Percentiles rank a stretch among this genome's conserved stretches.
Evolutionary conservation across 768 basidiomycete genomes (phyloP).

Genomic region (Leccinum subtestaceum): DNA sequence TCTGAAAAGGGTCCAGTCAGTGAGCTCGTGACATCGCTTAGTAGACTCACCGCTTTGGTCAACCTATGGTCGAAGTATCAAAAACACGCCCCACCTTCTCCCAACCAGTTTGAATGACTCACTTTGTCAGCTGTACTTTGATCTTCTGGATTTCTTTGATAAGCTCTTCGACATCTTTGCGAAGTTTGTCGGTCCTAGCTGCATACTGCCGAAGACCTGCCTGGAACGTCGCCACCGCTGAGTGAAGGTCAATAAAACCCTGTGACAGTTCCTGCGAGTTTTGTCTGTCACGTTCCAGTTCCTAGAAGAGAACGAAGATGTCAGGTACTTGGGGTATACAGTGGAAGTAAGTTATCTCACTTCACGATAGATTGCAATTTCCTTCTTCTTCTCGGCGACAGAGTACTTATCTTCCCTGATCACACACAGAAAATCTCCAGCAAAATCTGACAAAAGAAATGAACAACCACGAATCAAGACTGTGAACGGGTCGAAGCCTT

Average conservation of each 20-base stretch:
- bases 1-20: background rate
- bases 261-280: background rate
- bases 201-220: background rate
- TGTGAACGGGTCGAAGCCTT: background rate
- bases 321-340: background rate
- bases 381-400: background rate
- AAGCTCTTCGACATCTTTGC: background rate
- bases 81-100: background rate
- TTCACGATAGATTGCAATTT: background rate
- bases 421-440: background rate
- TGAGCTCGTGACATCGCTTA: background rate
- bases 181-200: background rate
- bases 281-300: background rate
- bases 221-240: background rate
- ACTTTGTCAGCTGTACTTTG: background rate
- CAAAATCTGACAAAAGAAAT: background rate
- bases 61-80: background rate
- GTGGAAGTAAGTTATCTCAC: background rate
- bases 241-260: background rate
- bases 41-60: background rate
- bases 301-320: background rate
- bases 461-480: background rate
- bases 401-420: background rate
- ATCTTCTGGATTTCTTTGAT: background rate
- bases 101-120: background rate